Evolutionary conservation across 192 early-diverging fungal species (phyloP), one percentile per base, ranked within the genome.

Genomic region (Coemansia sp.): DNA sequence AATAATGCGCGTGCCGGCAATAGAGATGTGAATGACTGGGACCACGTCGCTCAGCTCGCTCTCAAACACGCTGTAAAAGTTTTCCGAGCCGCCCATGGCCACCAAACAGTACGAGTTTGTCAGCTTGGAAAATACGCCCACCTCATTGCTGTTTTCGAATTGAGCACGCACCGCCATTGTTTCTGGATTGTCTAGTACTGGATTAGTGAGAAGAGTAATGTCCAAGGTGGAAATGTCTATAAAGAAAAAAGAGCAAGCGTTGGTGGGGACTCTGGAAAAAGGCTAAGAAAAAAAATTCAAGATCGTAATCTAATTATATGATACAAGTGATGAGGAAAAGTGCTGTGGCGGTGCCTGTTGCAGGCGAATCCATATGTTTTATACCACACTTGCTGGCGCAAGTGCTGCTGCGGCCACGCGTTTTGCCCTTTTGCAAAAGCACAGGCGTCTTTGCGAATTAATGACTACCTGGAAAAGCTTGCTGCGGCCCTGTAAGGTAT

Each of bases 131-230:
- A 99, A 99, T 52, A 98, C 97, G 58, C 97, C 97, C 79, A 99
- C 94, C 79, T 99, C 97, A 84, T 98, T 97, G 83, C 85, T 93
- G 86, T 97, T 99, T 86, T 99, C 97, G 76, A 99, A 99, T 84
- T 95, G 93, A 25, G 95, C 93, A 77, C 94, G 76, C 37, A 74
- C 72, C 7, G 76, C 71, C 76, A 79, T 79, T 25, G 50, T 37
- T 62, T 8, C 22, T 24, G 52, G 52, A 24, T 53, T 24, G 12
- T 22, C 24, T 12, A 21, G 52, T 23, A 25, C 22, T 22, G 52
- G 10, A 24, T 53, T 23, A 24, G 24, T 14, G 21, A 53, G 52
- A 53, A 5, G 24, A 14, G 52, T 14, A 19, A 53, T 14, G 52
- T 53, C 52, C 52, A 53, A 53, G 32, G 58, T n/a, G 24, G 22